Base-by-base conservation (phyloP, 2,329 filamentous ascomycete genomes). In the Trichoderma semiorbis region DNA sequence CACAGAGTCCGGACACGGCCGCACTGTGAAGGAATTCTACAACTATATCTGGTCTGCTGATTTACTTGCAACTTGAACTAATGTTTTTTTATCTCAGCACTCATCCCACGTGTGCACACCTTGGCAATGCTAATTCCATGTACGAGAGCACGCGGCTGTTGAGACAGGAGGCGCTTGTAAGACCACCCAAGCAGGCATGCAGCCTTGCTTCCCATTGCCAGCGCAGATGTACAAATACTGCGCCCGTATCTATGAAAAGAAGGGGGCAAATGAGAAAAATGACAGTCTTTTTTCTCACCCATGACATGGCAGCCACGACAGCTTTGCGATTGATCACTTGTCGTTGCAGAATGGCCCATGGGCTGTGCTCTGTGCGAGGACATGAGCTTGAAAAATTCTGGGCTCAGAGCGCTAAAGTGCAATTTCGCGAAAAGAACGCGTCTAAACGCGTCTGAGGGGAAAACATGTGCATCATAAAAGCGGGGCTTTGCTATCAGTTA, bases 271-370 rank as follows among this genome's bases (percentile, higher is more conserved):
- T 14, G 18, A n/a, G 5, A 67, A n/a, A 26, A 7, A 26, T 26
- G 28, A 34, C n/a, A 5, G 34, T 32, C 10, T 30, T n/a, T 21
- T 21, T 39, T 21, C 26, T 61, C n/a, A 61, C 26, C 32, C 34
- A 47, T 47, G 57, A 43, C 47, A 64, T 43, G 43, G 57, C 36
- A 53, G n/a, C 58, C 57, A 39, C 21, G 58, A 32, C 47, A 32
- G 16, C 43, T 64, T 70, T 70, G 68, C 68, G 47, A 70, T 70
- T 64, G 68, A 70, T 70, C 68, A 63, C 58, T 57, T 64, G 21
- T 70, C 36, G 28, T 64, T 26, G 4, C 30, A 57, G 68, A 57
- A 57, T 39, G n/a, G 62, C 39, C 47, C 53, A 63, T 18, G 39
- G 57, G 32, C 67, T 34, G 24, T 55, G 58, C 34, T 43, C 11